phyloP scores from a whole-genome alignment of 2,329 filamentous ascomycete species.

The Clarireedia monteithiana region DNA sequence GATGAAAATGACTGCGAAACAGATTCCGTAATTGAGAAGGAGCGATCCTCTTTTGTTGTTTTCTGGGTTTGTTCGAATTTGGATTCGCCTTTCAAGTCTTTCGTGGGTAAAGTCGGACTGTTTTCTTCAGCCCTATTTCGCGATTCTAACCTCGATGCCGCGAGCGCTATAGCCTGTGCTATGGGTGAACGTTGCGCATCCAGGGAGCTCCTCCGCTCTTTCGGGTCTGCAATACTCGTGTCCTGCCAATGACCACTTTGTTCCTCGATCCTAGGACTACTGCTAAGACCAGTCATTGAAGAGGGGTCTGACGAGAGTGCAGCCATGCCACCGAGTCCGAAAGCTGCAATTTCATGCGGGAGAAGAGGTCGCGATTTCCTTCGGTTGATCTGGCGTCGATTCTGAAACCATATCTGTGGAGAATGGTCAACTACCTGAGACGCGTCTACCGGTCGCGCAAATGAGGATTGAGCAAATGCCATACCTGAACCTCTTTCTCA shows the following conservation, averaged over 20 bases:
- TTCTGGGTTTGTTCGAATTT: background rate
- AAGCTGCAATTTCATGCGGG: constrained; percentile 63
- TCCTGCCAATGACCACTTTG: background rate
- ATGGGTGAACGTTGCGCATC: background rate
- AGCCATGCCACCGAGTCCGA: constrained; percentile 40
- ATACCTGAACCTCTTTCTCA: constrained; percentile 94
- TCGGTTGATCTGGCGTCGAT: constrained; percentile 85
- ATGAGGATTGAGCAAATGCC: constrained; percentile 26
- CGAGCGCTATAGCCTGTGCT: background rate
- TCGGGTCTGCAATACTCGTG: constrained; percentile 3
- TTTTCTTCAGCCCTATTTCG: background rate
- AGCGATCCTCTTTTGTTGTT: constrained; percentile 12
- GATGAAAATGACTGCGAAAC: constrained; percentile 25
- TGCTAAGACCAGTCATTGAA: constrained; percentile 15
- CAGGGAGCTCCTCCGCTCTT: background rate
- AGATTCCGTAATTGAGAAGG: constrained; percentile 14
- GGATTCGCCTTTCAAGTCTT: background rate
- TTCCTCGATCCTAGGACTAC: constrained; percentile 19
- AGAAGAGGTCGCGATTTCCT: constrained; percentile 80
- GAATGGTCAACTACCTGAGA: background rate
- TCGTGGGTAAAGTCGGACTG: background rate
- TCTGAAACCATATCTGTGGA: constrained; percentile 94
- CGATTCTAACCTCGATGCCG: background rate
- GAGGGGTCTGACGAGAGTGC: constrained; percentile 26
- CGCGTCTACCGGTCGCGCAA: constrained; percentile 9